Evolutionary conservation across 2,329 filamentous ascomycete genomes (phyloP).

Genomic region (Colletotrichum siamense): DNA sequence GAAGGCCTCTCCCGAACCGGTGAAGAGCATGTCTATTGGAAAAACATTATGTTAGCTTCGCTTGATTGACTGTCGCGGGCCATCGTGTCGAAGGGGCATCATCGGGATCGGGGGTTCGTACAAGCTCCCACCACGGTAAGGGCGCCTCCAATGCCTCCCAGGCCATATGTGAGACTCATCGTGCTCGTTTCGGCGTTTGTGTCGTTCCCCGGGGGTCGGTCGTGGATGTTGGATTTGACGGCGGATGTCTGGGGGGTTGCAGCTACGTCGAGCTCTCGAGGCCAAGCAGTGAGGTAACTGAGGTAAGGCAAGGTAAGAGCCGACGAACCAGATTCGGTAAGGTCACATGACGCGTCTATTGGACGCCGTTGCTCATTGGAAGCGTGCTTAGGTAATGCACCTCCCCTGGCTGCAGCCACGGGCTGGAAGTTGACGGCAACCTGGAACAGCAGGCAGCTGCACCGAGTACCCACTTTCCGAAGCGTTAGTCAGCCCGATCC

Average conservation of each 20-base stretch:
- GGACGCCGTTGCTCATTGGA: not conserved
- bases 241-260: constrained; percentile 14
- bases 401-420: not conserved
- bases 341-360: constrained; percentile 40
- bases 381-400: constrained; percentile 1
- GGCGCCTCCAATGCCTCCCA: constrained; percentile 71
- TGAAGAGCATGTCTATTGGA: constrained; percentile 92
- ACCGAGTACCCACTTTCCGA: not conserved
- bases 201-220: constrained; percentile 20
- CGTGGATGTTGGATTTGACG: constrained; percentile 13
- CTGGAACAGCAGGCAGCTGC: not conserved
- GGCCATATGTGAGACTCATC: constrained; percentile 78
- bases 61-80: not conserved
- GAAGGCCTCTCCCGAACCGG: constrained; percentile 93
- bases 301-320: constrained; percentile 9
- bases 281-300: constrained; percentile 13
- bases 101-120: constrained; percentile 53
- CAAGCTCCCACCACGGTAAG: constrained; percentile 79
- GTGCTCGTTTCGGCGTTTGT: constrained; percentile 32
- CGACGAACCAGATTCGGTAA: constrained; percentile 27
- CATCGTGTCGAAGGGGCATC: not conserved
- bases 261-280: constrained; percentile 24
- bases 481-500: constrained; percentile 30
- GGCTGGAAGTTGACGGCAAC: not conserved
- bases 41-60: constrained; percentile 7